phyloP scores from a whole-genome alignment of 2,329 filamentous ascomycete species.

The Aspergillus nomiae region DNA sequence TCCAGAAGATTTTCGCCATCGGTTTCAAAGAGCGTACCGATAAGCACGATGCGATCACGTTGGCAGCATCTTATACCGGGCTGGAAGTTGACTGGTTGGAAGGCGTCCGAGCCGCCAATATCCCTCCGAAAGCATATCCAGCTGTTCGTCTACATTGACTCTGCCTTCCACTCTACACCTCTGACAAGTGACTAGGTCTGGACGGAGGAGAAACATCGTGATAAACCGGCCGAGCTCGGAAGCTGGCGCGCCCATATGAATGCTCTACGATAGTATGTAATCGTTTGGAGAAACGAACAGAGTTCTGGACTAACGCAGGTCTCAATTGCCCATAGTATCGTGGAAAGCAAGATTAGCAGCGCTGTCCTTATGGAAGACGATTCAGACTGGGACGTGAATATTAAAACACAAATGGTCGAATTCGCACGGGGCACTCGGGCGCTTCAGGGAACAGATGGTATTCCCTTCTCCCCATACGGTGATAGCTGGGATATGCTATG shows the following conservation, averaged over 20 bases:
- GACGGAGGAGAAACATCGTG: slow-evolving; percentile 1
- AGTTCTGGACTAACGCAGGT: background rate
- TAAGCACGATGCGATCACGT: slow-evolving; percentile 3
- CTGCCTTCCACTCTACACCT: background rate
- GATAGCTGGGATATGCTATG: slow-evolving; percentile 7
- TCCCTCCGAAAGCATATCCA: background rate
- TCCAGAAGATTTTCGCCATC: slow-evolving; percentile 4
- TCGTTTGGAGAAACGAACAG: background rate
- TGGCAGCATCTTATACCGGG: background rate
- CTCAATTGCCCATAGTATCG: background rate
- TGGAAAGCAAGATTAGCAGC: background rate
- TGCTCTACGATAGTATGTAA: background rate
- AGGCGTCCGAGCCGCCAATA: background rate
- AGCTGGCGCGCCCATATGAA: slow-evolving; percentile 6
- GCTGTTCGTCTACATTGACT: background rate
- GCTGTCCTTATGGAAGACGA: slow-evolving; percentile 4
- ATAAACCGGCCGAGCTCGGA: background rate
- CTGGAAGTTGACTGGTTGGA: background rate
- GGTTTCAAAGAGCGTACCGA: slow-evolving; percentile 6
- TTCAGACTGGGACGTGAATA: slow-evolving; percentile 5
- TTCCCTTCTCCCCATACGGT: background rate
- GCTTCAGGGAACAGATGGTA: background rate
- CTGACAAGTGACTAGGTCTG: background rate
- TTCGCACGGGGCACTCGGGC: slow-evolving; percentile 1
- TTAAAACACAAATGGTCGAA: slow-evolving; percentile 5